A percentile compares a stretch with the other conserved stretches of the same genome.
phyloP scores from a whole-genome alignment of 2,329 filamentous ascomycete species.

The Apiospora phragmitis region DNA sequence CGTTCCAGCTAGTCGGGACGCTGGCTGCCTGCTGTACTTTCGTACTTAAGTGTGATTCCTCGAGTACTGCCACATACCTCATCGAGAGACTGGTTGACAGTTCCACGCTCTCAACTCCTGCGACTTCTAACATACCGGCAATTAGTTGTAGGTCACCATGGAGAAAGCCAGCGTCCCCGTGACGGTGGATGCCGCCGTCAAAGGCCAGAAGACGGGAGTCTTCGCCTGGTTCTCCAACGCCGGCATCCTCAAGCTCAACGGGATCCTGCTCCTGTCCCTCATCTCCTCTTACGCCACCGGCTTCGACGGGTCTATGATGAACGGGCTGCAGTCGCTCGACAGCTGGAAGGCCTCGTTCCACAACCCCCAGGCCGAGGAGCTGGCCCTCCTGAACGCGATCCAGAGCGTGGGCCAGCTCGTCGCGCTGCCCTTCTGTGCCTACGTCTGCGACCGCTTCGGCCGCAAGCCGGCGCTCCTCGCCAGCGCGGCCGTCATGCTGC shows the following conservation, averaged over 20 bases:
- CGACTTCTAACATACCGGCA: neutral
- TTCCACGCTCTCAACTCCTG: neutral
- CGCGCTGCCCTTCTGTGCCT: conserved; percentile 36
- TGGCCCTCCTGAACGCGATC: conserved; percentile 39
- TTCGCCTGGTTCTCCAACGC: conserved; percentile 20
- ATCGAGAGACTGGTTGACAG: neutral
- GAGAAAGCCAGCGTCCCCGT: conserved; percentile 10
- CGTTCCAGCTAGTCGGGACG: neutral
- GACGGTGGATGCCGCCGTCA: conserved; percentile 20
- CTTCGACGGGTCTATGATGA: conserved; percentile 35
- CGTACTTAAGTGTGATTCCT: neutral
- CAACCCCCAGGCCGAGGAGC: conserved; percentile 35
- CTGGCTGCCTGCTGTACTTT: neutral
- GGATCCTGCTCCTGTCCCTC: conserved; percentile 22
- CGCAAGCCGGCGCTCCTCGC: conserved; percentile 35
- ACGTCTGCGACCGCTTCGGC: conserved; percentile 38
- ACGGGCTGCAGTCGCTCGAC: conserved; percentile 42
- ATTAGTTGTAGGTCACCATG: neutral
- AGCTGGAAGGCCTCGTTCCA: conserved; percentile 44
- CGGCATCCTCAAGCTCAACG: conserved; percentile 25
- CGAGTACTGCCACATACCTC: too few relatives aligned
- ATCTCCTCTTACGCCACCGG: conserved; percentile 28
- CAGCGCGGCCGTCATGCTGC: conserved; percentile 30
- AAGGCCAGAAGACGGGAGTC: conserved; percentile 16
- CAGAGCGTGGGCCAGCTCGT: conserved; percentile 41